phyloP scores from a whole-genome alignment of 108 stramenopile species.

The Skeletonema potamos region DNA sequence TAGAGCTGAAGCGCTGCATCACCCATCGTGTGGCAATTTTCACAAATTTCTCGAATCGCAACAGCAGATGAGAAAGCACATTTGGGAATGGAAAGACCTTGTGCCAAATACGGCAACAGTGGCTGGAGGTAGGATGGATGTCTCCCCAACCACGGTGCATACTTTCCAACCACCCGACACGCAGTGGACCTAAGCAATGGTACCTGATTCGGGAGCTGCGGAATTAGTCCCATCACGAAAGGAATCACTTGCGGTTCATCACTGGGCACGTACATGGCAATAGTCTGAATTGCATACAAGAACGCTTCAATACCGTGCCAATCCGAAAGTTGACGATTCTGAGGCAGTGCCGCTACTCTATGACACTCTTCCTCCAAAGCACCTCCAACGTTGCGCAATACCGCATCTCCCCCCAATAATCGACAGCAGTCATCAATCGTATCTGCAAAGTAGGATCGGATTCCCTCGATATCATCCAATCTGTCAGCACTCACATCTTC shows the following conservation, averaged over 20 bases:
- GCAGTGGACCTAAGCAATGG: constrained; percentile 72
- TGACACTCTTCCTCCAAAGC: constrained; percentile 56
- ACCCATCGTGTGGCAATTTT: constrained; percentile 66
- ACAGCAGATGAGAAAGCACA: constrained; percentile 81
- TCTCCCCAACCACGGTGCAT: constrained; percentile 76
- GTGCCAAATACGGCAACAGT: constrained; percentile 80
- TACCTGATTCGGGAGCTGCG: constrained; percentile 65
- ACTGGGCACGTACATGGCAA: constrained; percentile 74
- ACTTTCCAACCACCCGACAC: constrained; percentile 82
- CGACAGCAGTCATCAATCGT: constrained; percentile 90
- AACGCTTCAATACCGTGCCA: constrained; percentile 90
- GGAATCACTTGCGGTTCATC: constrained; percentile 77
- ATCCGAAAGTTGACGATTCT: constrained; percentile 26
- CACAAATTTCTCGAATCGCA: constrained; percentile 87
- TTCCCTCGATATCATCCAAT: constrained; percentile 75
- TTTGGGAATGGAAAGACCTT: constrained; percentile 69
- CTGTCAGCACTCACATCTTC: constrained; percentile 65
- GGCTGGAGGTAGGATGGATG: constrained; percentile 77
- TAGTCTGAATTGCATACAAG: constrained; percentile 66
- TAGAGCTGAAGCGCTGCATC: constrained; percentile 85
- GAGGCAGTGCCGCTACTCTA: constrained; percentile 32
- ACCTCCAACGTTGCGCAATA: constrained; percentile 60
- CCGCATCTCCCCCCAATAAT: constrained; percentile 69
- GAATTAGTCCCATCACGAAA: constrained; percentile 71
- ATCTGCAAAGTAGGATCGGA: constrained; percentile 79